Conservation (phyloP, 164 flowering plant genomes). For the Sedum album region DNA sequence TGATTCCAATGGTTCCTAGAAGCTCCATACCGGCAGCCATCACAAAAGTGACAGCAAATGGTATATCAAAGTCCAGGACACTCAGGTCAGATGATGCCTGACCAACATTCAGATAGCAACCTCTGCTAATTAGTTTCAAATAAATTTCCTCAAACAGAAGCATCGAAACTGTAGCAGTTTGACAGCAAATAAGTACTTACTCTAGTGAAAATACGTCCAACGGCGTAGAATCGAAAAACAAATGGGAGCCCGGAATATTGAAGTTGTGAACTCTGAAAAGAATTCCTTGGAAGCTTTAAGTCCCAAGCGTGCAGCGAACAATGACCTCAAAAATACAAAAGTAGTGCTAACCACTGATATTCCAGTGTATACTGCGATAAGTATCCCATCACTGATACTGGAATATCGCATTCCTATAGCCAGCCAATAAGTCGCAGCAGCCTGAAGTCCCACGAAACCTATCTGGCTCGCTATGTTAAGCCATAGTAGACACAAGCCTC, state of each 20-base stretch:
- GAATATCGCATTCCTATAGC: slow-evolving; percentile 52
- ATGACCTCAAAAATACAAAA: slow-evolving; percentile 48
- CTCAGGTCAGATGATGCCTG: slow-evolving; percentile 88
- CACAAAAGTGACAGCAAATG: slow-evolving; percentile 39
- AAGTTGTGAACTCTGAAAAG: slow-evolving; percentile 48
- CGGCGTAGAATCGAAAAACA: slow-evolving; percentile 81
- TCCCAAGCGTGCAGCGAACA: slow-evolving; percentile 45
- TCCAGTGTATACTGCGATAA: slow-evolving; percentile 58
- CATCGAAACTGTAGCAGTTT: not conserved
- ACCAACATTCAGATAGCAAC: slow-evolving; percentile 4
- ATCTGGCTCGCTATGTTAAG: slow-evolving; percentile 25
- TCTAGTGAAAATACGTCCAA: slow-evolving; percentile 76
- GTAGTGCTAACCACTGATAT: slow-evolving; percentile 43
- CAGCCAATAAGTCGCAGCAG: slow-evolving; percentile 66
- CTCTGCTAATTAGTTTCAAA: not conserved
- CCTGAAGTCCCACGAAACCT: slow-evolving; percentile 50
- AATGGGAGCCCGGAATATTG: slow-evolving; percentile 88
- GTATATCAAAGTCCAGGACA: slow-evolving; percentile 66
- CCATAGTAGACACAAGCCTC: slow-evolving; percentile 27
- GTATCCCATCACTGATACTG: slow-evolving; percentile 23
- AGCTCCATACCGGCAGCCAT: slow-evolving; percentile 31
- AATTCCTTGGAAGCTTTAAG: slow-evolving; percentile 65
- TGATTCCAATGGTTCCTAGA: slow-evolving; percentile 29
- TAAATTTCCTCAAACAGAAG: not conserved
- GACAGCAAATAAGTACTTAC: slow-evolving; percentile 28